These are phyloP conservation scores for Alternaria novae-zelandiae DNA, from an alignment of 2,329 filamentous ascomycete genomes.

Conservation along the genomic window DNA sequence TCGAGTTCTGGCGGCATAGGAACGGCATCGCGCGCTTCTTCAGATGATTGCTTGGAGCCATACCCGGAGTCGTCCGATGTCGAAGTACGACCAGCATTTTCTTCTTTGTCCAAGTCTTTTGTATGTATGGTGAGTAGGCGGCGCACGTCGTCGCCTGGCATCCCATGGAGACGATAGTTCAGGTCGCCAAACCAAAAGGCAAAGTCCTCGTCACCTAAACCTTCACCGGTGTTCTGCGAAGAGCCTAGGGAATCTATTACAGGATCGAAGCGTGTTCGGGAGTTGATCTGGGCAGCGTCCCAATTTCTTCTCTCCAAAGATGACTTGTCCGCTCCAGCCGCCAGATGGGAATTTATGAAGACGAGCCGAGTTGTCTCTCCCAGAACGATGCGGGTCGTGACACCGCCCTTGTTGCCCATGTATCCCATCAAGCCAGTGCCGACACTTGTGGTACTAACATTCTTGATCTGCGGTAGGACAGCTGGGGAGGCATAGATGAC, in stretches of 20 bases:
- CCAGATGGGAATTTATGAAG: slow-evolving; percentile 90
- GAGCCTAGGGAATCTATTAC: slow-evolving; percentile 70
- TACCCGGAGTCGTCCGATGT: slow-evolving; percentile 29
- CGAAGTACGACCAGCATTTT: slow-evolving; percentile 13
- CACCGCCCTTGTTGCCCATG: slow-evolving; percentile 94
- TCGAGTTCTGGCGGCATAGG: slow-evolving; percentile 65
- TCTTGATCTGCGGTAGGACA: slow-evolving; percentile 75
- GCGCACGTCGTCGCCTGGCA: slow-evolving; percentile 89
- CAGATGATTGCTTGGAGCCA: slow-evolving; percentile 22
- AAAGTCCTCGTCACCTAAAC: slow-evolving; percentile 89
- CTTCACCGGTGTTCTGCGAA: slow-evolving; percentile 64
- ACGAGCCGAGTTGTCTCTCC: slow-evolving; percentile 89
- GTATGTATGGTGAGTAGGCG: slow-evolving; percentile 83
- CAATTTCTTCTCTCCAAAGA: slow-evolving; percentile 85
- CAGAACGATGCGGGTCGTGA: slow-evolving; percentile 79
- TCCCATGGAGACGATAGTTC: slow-evolving; percentile 88
- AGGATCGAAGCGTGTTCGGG: slow-evolving; percentile 78
- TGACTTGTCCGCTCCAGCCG: slow-evolving; percentile 80
- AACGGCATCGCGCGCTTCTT: slow-evolving; percentile 21
- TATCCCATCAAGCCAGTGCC: slow-evolving; percentile 92
- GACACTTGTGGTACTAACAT: slow-evolving; percentile 80
- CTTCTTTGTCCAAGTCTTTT: slow-evolving; percentile 64
- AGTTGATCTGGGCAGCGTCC: slow-evolving; percentile 82
- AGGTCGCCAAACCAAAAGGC: slow-evolving; percentile 96
- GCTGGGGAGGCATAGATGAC: slow-evolving; percentile 84